Evolutionary conservation across 345 rosid species (phyloP), one percentile per base, ranked within the genome.

Genomic region (Cardamine resedifolia): DNA sequence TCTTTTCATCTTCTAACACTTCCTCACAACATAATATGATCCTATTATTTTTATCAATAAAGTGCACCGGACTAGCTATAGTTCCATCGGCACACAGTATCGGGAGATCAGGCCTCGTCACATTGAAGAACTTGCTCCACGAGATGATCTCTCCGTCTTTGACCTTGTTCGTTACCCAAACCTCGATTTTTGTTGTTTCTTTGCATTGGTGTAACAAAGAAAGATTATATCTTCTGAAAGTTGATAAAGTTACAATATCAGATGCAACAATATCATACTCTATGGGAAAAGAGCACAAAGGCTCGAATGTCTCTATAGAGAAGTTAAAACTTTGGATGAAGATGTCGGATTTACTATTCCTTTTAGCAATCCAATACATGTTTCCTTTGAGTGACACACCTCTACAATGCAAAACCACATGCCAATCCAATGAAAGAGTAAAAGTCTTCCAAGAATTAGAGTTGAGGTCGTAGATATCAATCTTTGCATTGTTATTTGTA

Each of bases 321-420:
- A 72, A 72, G 24, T 43, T 52, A 30, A 63, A 72, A 28, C 47
- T 18, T 63, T 72, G 64, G 55, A 63, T 53, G 56, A 62, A 52
- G 2, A 52, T 52, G 3, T 7, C 43, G 4, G 55, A 12, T 30
- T 63, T 49, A 7, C 1, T 0, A 7, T 14, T 63, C 76, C 70
- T 21, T 53, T 10, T n/a, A 63, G 70, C 63, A 63, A 72, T 11
- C 70, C 76, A 72, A 52, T 63, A 72, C 76, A 72, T 72, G 70
- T 52, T 52, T 72, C 69, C 76, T 43, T 10, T 6, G 52, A 62
- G 55, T 30, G 70, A 72, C 45, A 53, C 56, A 30, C 63, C 63
- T 72, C 27, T 63, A 52, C 76, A 52, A 51, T 11, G 53, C 1
- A 10, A 10, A 63, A 63, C 38, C 26, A 20, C 55, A 33, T 52